phyloP scores from a whole-genome alignment of 768 basidiomycete species.

The Collybia mongolica region DNA sequence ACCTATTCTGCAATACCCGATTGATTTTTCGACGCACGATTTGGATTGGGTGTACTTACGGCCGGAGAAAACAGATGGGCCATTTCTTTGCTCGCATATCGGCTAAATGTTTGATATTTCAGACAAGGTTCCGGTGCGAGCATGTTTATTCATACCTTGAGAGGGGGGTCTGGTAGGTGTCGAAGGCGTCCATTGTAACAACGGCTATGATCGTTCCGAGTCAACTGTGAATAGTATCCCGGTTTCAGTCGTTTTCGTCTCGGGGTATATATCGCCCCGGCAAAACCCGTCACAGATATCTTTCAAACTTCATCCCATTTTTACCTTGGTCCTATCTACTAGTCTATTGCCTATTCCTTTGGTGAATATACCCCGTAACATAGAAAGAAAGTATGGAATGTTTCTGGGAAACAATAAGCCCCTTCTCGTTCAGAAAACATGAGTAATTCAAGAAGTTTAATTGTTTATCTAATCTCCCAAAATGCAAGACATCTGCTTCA shows the following conservation, averaged over 20 bases:
- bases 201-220: not conserved
- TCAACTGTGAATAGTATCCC: not conserved
- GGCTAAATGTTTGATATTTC: conserved; percentile 49
- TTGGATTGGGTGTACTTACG: conserved; percentile 43
- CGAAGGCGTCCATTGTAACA: conserved; percentile 52
- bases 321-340: not conserved
- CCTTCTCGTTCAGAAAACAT: no score
- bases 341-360: no score
- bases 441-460: no score
- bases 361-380: no score
- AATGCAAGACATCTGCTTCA: no score
- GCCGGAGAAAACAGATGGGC: conserved; percentile 93
- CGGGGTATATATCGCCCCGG: no score
- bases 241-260: not conserved
- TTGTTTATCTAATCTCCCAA: no score
- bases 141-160: conserved; percentile 53
- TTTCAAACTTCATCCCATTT: not conserved
- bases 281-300: not conserved
- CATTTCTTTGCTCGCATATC: conserved; percentile 99
- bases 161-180: conserved; percentile 80
- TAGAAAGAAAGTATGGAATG: no score
- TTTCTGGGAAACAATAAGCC: no score
- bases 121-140: conserved; percentile 1
- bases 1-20: conserved; percentile 67
- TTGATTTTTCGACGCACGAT: not conserved